These are phyloP conservation scores for Lophiotrema nucula DNA, from an alignment of 495 filamentous ascomycete genomes.

Conservation along the genomic window DNA sequence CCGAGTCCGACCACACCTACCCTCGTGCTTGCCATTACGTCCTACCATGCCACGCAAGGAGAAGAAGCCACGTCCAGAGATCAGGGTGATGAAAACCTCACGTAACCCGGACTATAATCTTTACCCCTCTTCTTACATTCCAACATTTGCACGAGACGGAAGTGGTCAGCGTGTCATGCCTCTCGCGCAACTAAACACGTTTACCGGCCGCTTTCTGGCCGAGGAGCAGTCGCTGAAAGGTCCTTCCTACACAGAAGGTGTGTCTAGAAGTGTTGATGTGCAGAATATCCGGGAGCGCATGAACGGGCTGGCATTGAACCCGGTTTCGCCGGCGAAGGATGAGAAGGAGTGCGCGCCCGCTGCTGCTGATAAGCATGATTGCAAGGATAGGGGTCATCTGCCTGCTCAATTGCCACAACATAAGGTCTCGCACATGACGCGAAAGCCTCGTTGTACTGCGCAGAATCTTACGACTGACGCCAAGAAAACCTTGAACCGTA, in stretches of 20 bases:
- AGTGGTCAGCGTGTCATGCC: constrained; percentile 5
- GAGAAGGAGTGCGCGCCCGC: not conserved
- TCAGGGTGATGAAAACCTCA: constrained; percentile 3
- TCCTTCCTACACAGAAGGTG: too few relatives aligned
- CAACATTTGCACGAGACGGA: not conserved
- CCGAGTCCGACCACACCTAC: not conserved
- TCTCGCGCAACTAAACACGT: constrained; percentile 15
- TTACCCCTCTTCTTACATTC: not conserved
- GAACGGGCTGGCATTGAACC: not conserved
- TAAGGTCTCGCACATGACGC: too few relatives aligned
- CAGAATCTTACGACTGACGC: not conserved
- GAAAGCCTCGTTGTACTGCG: too few relatives aligned
- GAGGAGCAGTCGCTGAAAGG: too few relatives aligned
- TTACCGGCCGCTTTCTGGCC: constrained; percentile 8
- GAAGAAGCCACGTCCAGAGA: not conserved
- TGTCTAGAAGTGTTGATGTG: not conserved
- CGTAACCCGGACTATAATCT: constrained; percentile 21
- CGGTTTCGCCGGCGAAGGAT: not conserved
- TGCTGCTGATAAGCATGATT: not conserved
- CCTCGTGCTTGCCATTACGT: not conserved
- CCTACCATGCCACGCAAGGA: too few relatives aligned
- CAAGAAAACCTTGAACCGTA: too few relatives aligned
- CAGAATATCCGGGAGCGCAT: not conserved
- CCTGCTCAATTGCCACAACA: too few relatives aligned
- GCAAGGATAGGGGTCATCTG: too few relatives aligned